These are phyloP conservation scores for Penicillium cosmopolitanum DNA, from an alignment of 495 filamentous ascomycete genomes.

Conservation along the genomic window DNA sequence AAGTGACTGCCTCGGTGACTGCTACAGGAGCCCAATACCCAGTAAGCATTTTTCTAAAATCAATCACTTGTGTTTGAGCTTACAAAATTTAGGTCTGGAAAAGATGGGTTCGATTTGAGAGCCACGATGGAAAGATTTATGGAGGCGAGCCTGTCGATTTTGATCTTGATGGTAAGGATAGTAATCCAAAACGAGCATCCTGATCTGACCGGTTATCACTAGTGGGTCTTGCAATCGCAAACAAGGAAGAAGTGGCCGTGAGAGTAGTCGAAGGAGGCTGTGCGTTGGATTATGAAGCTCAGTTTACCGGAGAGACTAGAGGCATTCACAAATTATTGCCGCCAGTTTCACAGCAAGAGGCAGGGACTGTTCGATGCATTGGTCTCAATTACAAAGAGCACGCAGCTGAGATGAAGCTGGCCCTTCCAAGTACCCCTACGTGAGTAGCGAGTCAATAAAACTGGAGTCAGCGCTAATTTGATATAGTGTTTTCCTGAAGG, in stretches of 20 bases:
- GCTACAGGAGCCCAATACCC: background rate
- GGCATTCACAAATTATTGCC: conserved; percentile 10
- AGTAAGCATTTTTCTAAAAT: background rate
- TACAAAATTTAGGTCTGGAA: background rate
- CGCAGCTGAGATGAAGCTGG: conserved; percentile 40
- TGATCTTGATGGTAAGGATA: conserved; percentile 14
- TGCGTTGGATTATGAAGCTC: conserved; percentile 14
- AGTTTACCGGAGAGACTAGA: conserved; percentile 12
- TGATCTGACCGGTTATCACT: background rate
- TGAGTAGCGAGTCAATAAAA: background rate
- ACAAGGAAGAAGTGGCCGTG: conserved; percentile 5
- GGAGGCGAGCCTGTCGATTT: conserved; percentile 16
- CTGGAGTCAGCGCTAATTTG: background rate
- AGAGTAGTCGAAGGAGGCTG: conserved; percentile 8
- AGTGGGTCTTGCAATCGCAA: conserved; percentile 15
- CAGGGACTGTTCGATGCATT: conserved; percentile 36
- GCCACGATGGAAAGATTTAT: conserved; percentile 16
- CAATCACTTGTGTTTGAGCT: background rate
- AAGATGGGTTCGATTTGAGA: conserved; percentile 4
- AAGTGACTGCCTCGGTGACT: background rate
- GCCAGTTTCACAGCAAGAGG: conserved; percentile 16
- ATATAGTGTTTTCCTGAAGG: conserved; percentile 16
- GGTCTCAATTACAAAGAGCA: conserved; percentile 49
- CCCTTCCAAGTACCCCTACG: conserved; percentile 20
- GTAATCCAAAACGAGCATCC: background rate